Evolutionary conservation across 179 eudicot genomes (phyloP), one percentile per base, ranked within the genome.

Genomic region (Dionaea muscipula): DNA sequence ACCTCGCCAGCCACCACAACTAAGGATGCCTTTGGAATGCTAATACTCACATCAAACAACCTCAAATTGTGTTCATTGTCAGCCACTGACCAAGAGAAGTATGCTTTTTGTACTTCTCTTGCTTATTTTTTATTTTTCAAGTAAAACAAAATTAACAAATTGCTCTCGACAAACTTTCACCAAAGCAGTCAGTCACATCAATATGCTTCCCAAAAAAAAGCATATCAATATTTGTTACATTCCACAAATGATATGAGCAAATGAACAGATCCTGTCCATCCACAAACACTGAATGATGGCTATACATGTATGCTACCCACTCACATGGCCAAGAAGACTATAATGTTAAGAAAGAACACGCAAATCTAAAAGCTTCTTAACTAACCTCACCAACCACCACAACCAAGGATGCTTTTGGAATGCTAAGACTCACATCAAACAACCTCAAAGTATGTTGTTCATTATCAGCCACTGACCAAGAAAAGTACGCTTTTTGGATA

Each of bases 1-100:
- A 87, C 98, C 98, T 91, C 91, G 66, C 98, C 95, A 57, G 87
- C 70, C 56, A 91, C 62, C 28, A 81, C 85, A 66, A 87, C 83
- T 71, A 87, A 65, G 59, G 67, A 80, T 53, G 88, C 98, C 57
- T 78, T 91, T 36, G 83, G 86, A 71, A 84, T 56, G 47, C 66
- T 54, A 61, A 91, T 72, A 56, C 72, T 72, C 59, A 91, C 69
- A 62, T 71, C 61, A 49, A 77, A 67, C 81, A 91, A 50, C 53
- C 64, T 67, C 63, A 80, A 53, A 64, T 49, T 56, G 27, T 56
- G 73, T 56, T 50, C 68, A 61, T 72, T 60, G 48, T 63, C 68
- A 66, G 61, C 70, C 68, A 71, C 79, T 45, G 86, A 80, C 98
- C 98, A 91, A 54, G 83, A 68, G 74, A 82, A 77, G 61, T 63